phyloP scores from a whole-genome alignment of 805 yeast species.

The Yamadazyma philogaea region DNA sequence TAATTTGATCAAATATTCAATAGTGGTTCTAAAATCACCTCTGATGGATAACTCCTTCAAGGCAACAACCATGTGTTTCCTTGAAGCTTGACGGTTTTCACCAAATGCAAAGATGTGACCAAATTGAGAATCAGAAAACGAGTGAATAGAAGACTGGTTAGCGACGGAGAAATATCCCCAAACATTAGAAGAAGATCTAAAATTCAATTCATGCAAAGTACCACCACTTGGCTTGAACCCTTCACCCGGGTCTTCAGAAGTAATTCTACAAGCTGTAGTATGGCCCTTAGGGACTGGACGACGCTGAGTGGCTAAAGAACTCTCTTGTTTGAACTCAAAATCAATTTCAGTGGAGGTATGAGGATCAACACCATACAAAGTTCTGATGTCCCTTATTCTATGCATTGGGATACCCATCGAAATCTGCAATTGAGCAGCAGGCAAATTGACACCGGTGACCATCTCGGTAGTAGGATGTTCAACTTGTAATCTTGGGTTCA shows the following conservation, averaged over 20 bases:
- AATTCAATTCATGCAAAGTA: constrained; percentile 90
- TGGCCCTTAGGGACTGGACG: constrained; percentile 96
- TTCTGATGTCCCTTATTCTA: constrained; percentile 87
- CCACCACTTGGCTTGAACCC: constrained; percentile 99
- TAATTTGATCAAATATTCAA: constrained; percentile 91
- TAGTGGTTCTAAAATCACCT: constrained; percentile 98
- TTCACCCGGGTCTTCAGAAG: constrained; percentile 98
- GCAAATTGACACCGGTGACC: constrained; percentile 98
- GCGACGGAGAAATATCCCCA: constrained; percentile 99
- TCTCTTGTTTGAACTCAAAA: constrained; percentile 77
- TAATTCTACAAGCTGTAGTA: constrained; percentile 98
- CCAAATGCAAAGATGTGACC: constrained; percentile 99
- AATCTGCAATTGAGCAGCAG: constrained; percentile 97
- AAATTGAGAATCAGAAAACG: constrained; percentile 96
- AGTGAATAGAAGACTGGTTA: constrained; percentile 94
- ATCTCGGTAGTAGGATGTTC: constrained; percentile 99
- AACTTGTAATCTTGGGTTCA: constrained; percentile 97
- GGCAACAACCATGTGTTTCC: constrained; percentile 99
- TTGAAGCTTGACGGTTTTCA: constrained; percentile 95
- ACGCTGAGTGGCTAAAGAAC: constrained; percentile 75
- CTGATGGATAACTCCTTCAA: constrained; percentile 92
- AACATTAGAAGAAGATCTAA: constrained; percentile 94
- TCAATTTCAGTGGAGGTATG: constrained; percentile 88
- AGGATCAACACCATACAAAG: constrained; percentile 93
- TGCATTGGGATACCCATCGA: constrained; percentile 99